These are phyloP conservation scores for Neurospora hispaniola DNA, from an alignment of 495 filamentous ascomycete species.

Conservation along the genomic window DNA sequence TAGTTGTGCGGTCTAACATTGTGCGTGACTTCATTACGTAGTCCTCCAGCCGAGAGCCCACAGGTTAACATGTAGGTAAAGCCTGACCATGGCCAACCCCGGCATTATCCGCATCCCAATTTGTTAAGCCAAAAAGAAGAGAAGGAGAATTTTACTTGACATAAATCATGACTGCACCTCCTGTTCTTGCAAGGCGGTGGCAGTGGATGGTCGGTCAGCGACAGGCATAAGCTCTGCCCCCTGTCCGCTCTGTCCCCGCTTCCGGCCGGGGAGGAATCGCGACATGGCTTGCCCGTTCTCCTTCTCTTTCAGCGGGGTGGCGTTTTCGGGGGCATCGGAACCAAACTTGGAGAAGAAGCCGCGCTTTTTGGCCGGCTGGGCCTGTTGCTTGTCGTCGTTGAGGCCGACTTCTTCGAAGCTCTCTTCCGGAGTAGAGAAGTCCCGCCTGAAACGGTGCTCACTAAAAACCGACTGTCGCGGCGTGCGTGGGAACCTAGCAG, in stretches of 20 bases:
- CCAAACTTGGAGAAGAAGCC: slow-evolving; percentile 75
- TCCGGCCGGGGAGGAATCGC: slow-evolving; percentile 62
- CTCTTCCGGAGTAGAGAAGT: slow-evolving; percentile 56
- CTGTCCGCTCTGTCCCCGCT: slow-evolving; percentile 63
- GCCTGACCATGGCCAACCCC: background rate
- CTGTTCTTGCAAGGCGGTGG: slow-evolving; percentile 19
- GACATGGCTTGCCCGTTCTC: slow-evolving; percentile 30
- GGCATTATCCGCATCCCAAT: background rate
- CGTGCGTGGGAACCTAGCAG: slow-evolving; percentile 45
- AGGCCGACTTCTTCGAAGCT: slow-evolving; percentile 86
- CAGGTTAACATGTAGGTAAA: background rate
- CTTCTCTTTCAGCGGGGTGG: slow-evolving; percentile 25
- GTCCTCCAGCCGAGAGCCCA: background rate
- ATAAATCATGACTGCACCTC: slow-evolving; percentile 24
- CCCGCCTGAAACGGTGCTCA: slow-evolving; percentile 40
- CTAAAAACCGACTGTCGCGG: slow-evolving; percentile 39
- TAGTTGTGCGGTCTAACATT: background rate
- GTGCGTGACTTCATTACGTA: background rate
- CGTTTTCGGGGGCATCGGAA: slow-evolving; percentile 37
- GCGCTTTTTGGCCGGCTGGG: slow-evolving; percentile 53
- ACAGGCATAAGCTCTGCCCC: slow-evolving; percentile 54
- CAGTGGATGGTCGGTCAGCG: slow-evolving; percentile 23
- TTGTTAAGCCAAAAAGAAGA: background rate
- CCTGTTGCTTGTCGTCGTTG: slow-evolving; percentile 49
- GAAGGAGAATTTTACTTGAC: background rate